phyloP scores from a whole-genome alignment of 2,329 filamentous ascomycete species.

The Corynespora cassiicola region DNA sequence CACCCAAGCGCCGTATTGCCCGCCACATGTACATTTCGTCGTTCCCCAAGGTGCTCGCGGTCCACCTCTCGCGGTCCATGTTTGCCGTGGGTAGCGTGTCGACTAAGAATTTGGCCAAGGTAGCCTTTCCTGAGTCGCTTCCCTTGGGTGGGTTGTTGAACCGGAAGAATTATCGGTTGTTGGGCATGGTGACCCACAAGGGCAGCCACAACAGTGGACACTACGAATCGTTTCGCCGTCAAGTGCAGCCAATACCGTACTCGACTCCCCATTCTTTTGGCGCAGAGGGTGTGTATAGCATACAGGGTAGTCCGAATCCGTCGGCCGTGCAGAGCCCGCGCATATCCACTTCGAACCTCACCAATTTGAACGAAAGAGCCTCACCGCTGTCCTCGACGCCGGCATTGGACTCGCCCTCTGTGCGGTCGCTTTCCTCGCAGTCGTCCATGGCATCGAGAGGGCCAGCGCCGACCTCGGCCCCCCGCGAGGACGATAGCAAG shows the following conservation, averaged over 20 bases:
- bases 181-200: constrained; percentile 91
- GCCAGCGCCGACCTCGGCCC: constrained; percentile 38
- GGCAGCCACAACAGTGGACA: constrained; percentile 96
- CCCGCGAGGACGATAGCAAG: constrained; percentile 22
- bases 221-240: constrained; percentile 93
- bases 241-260: constrained; percentile 79
- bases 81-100: constrained; percentile 80
- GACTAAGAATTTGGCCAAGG: constrained; percentile 93
- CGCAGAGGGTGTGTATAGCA: constrained; percentile 74
- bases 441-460: constrained; percentile 34
- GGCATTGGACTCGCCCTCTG: constrained; percentile 36
- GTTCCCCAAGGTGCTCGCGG: constrained; percentile 88
- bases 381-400: constrained; percentile 31
- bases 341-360: constrained; percentile 43
- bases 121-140: constrained; percentile 87
- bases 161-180: constrained; percentile 80
- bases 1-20: constrained; percentile 83
- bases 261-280: constrained; percentile 83
- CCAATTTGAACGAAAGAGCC: constrained; percentile 25
- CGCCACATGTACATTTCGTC: constrained; percentile 85
- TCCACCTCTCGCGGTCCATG: constrained; percentile 92
- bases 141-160: constrained; percentile 80
- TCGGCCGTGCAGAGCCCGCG: constrained; percentile 58
- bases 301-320: constrained; percentile 57
- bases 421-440: constrained; percentile 40